Evolutionary conservation across 371 early-diverging fungal genomes (phyloP).

Genomic region (Zancudomyces culisetae): DNA sequence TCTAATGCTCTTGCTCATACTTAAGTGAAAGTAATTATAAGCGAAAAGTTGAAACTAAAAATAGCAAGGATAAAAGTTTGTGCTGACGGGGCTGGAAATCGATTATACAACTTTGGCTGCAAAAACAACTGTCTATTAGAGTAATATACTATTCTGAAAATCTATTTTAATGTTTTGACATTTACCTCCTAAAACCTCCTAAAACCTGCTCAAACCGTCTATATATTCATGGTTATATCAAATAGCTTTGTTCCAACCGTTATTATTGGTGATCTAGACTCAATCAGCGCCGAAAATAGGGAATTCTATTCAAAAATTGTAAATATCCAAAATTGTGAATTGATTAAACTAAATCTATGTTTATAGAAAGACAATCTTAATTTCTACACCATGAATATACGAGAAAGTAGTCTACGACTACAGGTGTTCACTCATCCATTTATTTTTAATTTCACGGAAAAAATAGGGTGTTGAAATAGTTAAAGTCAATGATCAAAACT

Average conservation of each 20-base stretch:
- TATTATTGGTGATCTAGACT: slow-evolving; percentile 76
- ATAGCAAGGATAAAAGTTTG: slow-evolving; percentile 49
- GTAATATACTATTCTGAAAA: no score
- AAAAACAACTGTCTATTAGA: slow-evolving; percentile 24
- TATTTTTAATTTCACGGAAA: not conserved
- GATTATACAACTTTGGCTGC: slow-evolving; percentile 45
- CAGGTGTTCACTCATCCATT: not conserved
- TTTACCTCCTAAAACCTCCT: no score
- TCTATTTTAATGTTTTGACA: no score
- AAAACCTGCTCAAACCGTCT: not conserved
- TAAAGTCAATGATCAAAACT: slow-evolving; percentile 33
- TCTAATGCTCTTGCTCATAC: no score
- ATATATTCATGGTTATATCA: not conserved
- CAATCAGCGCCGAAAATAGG: no score
- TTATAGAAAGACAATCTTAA: no score
- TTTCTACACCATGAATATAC: no score
- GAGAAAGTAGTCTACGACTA: not conserved
- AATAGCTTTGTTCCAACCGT: slow-evolving; percentile 51
- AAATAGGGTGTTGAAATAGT: slow-evolving; percentile 13
- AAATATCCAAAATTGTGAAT: no score
- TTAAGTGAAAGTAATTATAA: no score
- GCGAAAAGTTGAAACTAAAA: no score
- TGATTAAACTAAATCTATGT: no score
- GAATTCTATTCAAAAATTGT: no score
- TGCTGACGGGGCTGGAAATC: slow-evolving; percentile 83